phyloP scores from a whole-genome alignment of 139 green algal genomes.

The Prasinococcaceae sp. region DNA sequence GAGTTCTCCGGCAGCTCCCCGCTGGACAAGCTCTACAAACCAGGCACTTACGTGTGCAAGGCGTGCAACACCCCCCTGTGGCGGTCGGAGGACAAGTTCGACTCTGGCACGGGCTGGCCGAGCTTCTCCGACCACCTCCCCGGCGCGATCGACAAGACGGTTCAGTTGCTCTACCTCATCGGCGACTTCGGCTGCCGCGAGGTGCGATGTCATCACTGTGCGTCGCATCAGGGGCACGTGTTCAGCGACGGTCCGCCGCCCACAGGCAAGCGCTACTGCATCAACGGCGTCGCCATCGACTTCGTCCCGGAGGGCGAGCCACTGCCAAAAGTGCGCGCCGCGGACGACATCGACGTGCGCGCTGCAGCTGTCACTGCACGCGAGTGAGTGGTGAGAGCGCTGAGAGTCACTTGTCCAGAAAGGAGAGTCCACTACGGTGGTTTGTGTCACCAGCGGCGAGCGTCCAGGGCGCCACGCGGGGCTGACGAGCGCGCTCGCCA shows the following conservation, averaged over 20 bases:
- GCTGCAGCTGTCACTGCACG: too few species aligned
- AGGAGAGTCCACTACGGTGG: too few species aligned
- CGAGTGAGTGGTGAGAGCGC: too few species aligned
- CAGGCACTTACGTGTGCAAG: constrained; percentile 37
- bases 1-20: constrained; percentile 16
- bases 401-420: too few species aligned
- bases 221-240: constrained; percentile 50
- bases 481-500: too few species aligned
- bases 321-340: too few species aligned
- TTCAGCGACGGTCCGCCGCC: constrained; percentile 69
- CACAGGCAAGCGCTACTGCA: constrained; percentile 76
- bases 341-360: too few species aligned
- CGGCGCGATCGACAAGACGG: background rate
- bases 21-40: constrained; percentile 32
- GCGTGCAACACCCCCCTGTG: constrained; percentile 41
- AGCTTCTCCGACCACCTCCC: constrained; percentile 24
- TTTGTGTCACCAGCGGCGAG: too few species aligned
- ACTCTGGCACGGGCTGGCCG: constrained; percentile 45
- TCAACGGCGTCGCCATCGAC: constrained; percentile 58
- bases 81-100: constrained; percentile 39
- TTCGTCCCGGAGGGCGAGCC: too few species aligned
- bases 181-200: constrained; percentile 14
- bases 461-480: too few species aligned
- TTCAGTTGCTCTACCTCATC: background rate
- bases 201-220: constrained; percentile 30